These are phyloP conservation scores for Vigna hirtella DNA, from an alignment of 306 rosid species.

Conservation along the genomic window DNA sequence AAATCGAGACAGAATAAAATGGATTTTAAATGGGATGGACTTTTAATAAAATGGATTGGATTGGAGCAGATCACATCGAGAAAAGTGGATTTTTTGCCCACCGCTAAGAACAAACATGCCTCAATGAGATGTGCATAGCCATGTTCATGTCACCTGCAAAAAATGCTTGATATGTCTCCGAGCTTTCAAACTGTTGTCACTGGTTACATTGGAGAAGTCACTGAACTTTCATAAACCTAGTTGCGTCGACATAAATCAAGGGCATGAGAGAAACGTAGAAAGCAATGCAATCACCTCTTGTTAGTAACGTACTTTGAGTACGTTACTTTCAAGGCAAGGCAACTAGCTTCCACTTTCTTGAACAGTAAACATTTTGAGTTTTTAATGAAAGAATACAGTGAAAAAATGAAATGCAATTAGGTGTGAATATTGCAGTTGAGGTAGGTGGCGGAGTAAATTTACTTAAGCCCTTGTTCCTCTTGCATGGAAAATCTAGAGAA, in stretches of 20 bases:
- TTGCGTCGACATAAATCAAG: constrained; percentile 44
- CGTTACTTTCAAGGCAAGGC: constrained; percentile 62
- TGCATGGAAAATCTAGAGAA: constrained; percentile 49
- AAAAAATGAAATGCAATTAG: constrained; percentile 34
- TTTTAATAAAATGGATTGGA: no score
- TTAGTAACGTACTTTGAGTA: constrained; percentile 34
- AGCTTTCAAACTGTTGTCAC: constrained; percentile 2
- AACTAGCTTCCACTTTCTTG: constrained; percentile 42
- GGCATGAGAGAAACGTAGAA: constrained; percentile 48
- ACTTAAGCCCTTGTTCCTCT: constrained; percentile 36
- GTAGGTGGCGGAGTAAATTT: constrained; percentile 32
- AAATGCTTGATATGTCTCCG: constrained; percentile 19
- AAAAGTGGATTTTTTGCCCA: no score
- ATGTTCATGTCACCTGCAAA: neutral
- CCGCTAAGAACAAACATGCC: neutral
- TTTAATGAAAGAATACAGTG: constrained; percentile 19
- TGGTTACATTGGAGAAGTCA: constrained; percentile 27
- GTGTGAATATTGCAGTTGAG: constrained; percentile 37
- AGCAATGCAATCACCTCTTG: constrained; percentile 55
- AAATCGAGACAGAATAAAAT: no score
- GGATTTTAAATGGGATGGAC: no score
- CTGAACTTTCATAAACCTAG: constrained; percentile 24
- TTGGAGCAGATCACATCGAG: no score
- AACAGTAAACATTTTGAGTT: constrained; percentile 35
- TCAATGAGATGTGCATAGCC: neutral